Evolutionary conservation across 2,329 filamentous ascomycete genomes (phyloP).

Genomic region (Fusarium sp.): DNA sequence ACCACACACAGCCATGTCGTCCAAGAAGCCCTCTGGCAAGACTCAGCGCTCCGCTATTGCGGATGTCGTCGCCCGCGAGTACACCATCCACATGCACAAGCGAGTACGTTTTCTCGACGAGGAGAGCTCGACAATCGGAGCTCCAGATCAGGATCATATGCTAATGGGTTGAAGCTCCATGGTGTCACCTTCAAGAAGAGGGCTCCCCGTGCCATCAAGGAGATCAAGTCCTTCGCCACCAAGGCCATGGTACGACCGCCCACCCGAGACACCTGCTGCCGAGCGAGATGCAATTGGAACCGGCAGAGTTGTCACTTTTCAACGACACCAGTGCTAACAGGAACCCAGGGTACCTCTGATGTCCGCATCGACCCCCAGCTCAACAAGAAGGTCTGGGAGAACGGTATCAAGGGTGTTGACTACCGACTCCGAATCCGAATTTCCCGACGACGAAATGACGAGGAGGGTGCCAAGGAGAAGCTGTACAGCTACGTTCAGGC

Average conservation of each 20-base stretch:
- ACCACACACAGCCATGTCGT: constrained; percentile 55
- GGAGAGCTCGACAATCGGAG: constrained; percentile 23
- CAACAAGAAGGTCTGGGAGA: constrained; percentile 99
- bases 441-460: constrained; percentile 99
- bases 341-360: constrained; percentile 86
- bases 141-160: constrained; percentile 19
- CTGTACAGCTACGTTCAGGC: constrained; percentile 99
- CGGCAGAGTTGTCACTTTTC: constrained; percentile 13
- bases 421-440: constrained; percentile 98
- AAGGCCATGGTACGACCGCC: constrained; percentile 88
- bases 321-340: constrained; percentile 33
- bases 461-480: constrained; percentile 99
- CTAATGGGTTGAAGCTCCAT: constrained; percentile 76
- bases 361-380: constrained; percentile 98
- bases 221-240: constrained; percentile 95
- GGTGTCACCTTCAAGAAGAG: constrained; percentile 99
- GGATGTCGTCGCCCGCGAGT: constrained; percentile 99
- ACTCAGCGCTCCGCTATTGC: constrained; percentile 90
- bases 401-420: constrained; percentile 97
- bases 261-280: constrained; percentile 11
- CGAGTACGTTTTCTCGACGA: constrained; percentile 60
- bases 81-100: constrained; percentile 99
- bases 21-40: constrained; percentile 56
- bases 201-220: constrained; percentile 98
- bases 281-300: constrained; percentile 22